Evolutionary conservation across 192 early-diverging fungal genomes (phyloP).

Genomic region (Linnemannia elongata): DNA sequence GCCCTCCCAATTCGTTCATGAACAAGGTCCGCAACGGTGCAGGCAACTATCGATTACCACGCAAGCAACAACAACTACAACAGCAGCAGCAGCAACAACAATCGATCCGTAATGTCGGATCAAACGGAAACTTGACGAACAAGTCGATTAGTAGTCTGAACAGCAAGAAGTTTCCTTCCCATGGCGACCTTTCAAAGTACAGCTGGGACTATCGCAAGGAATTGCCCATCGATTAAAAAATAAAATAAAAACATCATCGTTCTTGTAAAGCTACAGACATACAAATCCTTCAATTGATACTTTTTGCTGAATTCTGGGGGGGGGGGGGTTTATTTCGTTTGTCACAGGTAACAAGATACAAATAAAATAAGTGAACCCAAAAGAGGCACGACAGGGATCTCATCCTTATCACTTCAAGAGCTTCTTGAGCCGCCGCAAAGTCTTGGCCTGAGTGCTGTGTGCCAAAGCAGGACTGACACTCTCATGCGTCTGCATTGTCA

Average conservation of each 20-base stretch:
- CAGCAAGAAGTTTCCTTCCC: slow-evolving; percentile 20
- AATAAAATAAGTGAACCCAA: background rate
- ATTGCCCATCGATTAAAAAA: slow-evolving; percentile 8
- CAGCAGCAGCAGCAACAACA: slow-evolving; percentile 7
- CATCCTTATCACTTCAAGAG: background rate
- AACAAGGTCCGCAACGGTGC: slow-evolving; percentile 18
- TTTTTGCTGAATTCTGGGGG: too few species aligned
- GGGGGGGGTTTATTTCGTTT: background rate
- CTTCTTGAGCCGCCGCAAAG: background rate
- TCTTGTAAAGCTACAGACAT: background rate
- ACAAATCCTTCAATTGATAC: background rate
- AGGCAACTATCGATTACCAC: background rate
- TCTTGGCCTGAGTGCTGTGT: slow-evolving; percentile 9
- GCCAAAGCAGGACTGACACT: slow-evolving; percentile 42
- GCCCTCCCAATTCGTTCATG: slow-evolving; percentile 17
- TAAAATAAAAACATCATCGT: background rate
- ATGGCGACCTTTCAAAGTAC: slow-evolving; percentile 17
- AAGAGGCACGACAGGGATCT: background rate
- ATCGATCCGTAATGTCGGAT: background rate
- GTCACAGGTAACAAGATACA: background rate
- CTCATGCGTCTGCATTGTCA: slow-evolving; percentile 57
- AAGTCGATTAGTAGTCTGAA: background rate
- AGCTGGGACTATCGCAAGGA: slow-evolving; percentile 27
- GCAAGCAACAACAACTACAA: background rate
- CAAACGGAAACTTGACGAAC: background rate